Evolutionary conservation across 441 rosid genomes (phyloP), one percentile per base, ranked within the genome.

Genomic region (Aquilaria agallochum): DNA sequence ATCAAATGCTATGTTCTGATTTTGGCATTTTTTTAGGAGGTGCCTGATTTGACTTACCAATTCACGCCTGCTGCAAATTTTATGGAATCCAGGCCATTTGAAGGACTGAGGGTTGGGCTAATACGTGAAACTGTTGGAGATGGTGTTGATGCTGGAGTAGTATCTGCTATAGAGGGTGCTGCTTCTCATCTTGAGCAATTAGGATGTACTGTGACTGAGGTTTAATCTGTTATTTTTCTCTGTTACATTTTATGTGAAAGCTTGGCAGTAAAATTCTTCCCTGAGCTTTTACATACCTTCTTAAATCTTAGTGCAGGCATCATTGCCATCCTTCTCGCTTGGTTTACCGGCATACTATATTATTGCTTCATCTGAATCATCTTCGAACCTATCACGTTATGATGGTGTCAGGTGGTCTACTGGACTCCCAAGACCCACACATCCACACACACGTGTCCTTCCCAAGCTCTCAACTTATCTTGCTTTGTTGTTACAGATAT

Each of bases 301-400:
- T 31, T 60, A 15, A 10, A 46, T 52, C 53, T 60, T 15, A 30
- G 65, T 54, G 48, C 74, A 93, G 98, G 96, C 87, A 13, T 90
- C 98, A 31, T 68, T 94, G 68, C 96, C 96, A 64, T 84, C 95
- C 0, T 90, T 94, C 79, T 84, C 98, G 59, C 96, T 89, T 65
- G 96, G 98, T 54, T 76, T 89, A 55, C 98, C 98, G 53, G 98
- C 98, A 20, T 94, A 94, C 75, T 90, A 89, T 55, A 81, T 91
- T 62, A 84, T 94, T 67, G 96, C 99, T 48, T 84, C 96, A 51
- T 91, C 96, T 1, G 96, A 94, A 71, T 87, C 98, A 62, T 94
- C 98, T 59, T 94, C 97, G 6, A 94, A 89, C 70, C 74, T 94
- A 66, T 85, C 97, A 52, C 93, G 97, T 69, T 94, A 94, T 73